Percentiles rank a stretch among this genome's conserved stretches.
Evolutionary conservation across 2,329 filamentous ascomycete species (phyloP).

Genomic region (Penicillium expansum): DNA sequence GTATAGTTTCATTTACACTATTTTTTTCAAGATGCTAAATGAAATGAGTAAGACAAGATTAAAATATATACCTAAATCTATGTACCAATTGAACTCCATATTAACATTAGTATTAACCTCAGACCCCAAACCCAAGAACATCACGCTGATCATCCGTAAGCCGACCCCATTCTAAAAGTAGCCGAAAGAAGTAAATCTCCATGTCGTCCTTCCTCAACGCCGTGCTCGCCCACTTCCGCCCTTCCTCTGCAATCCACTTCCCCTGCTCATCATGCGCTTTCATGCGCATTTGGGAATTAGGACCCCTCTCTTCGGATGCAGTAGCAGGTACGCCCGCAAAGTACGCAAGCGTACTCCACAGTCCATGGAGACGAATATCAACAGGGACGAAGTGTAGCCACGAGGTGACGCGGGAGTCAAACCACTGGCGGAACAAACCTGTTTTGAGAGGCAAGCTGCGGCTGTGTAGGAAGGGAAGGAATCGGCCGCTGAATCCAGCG

Average conservation of each 20-base stretch:
- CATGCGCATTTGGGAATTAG: conserved; percentile 52
- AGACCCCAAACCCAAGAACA: conserved; percentile 42
- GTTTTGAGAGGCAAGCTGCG: conserved; percentile 66
- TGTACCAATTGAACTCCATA: neutral
- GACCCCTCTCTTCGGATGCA: conserved; percentile 4
- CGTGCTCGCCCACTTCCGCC: conserved; percentile 62
- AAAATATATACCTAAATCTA: neutral
- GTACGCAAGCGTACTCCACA: conserved; percentile 73
- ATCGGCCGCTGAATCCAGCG: conserved; percentile 62
- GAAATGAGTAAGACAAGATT: neutral
- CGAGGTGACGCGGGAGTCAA: conserved; percentile 67
- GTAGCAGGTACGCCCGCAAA: conserved; percentile 57
- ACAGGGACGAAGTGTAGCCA: conserved; percentile 82
- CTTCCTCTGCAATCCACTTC: conserved; percentile 64
- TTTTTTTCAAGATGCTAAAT: neutral
- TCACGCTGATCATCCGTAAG: conserved; percentile 62
- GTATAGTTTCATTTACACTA: too few relatives aligned
- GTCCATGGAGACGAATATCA: conserved; percentile 67
- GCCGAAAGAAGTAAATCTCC: conserved; percentile 75
- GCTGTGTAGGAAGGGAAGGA: conserved; percentile 65
- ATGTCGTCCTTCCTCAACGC: conserved; percentile 69
- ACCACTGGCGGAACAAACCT: conserved; percentile 75
- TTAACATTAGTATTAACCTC: conserved; percentile 5
- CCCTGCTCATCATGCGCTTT: conserved; percentile 54
- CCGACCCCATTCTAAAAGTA: conserved; percentile 74